Conservation (phyloP, 2,329 filamentous ascomycete genomes). For the Ilyonectria destructans region DNA sequence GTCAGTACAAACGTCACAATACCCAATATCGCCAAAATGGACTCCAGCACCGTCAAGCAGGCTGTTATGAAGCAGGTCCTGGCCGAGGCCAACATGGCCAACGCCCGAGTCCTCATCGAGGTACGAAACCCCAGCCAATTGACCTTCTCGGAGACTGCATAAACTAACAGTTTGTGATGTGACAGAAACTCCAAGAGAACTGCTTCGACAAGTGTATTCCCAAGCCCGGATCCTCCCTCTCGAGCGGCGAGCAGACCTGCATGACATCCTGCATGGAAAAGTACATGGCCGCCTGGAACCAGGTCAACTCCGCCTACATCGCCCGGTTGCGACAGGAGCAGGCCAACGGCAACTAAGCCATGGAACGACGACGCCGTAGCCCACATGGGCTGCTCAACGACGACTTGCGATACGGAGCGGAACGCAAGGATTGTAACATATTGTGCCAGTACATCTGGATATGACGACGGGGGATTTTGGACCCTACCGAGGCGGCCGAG, state of each 20-base stretch:
- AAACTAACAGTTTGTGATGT: constrained; percentile 27
- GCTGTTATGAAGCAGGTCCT: constrained; percentile 77
- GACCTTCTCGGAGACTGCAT: not conserved
- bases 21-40: constrained; percentile 62
- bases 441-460: constrained; percentile 42
- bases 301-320: constrained; percentile 80
- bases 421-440: constrained; percentile 47
- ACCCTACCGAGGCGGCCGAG: not conserved
- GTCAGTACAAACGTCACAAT: constrained; percentile 40
- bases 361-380: not conserved
- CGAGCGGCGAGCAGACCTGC: constrained; percentile 79
- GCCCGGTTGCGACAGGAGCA: constrained; percentile 74
- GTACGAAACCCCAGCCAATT: constrained; percentile 58
- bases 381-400: constrained; percentile 12
- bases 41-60: constrained; percentile 72
- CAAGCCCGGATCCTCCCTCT: constrained; percentile 78
- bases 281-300: constrained; percentile 87
- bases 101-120: constrained; percentile 80
- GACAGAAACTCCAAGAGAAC: constrained; percentile 84
- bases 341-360: constrained; percentile 46
- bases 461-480: constrained; percentile 6
- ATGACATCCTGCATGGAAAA: constrained; percentile 87
- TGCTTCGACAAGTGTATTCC: constrained; percentile 86
- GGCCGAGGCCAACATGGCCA: constrained; percentile 76
- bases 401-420: constrained; percentile 16